Base-by-base conservation (phyloP, 2,329 filamentous ascomycete genomes). In the Ascochyta lentis region DNA sequence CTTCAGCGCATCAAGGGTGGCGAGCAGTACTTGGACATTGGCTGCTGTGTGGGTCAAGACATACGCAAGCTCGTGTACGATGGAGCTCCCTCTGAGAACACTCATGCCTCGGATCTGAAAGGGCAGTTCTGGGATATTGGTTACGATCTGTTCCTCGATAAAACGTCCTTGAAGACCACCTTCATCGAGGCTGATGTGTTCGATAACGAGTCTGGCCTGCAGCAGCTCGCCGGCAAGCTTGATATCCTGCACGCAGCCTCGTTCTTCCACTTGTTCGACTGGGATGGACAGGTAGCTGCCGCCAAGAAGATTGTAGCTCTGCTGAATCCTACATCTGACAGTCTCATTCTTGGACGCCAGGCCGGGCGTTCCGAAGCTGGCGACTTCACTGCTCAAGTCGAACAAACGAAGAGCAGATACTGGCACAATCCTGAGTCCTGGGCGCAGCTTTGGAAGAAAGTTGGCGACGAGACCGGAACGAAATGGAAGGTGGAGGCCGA, bases 101-200 rank as follows among this genome's bases (percentile, higher is more conserved):
- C 76, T 1, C 72, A 70, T 42, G 80, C 78, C 24, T 68, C 72
- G 6, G 80, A 82, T 56, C 56, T 81, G 26, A 63, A 69, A 41
- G 51, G 60, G 8, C 57, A 65, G 2, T 84, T 88, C 61, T 78
- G 86, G 60, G 78, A 84, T 16, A 73, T 84, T 16, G 85, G 85
- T 19, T 86, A 73, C 51, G 67, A 74, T 12, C 54, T 77, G 29
- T 77, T 77, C 53, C 59, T 64, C 4, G 75, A 77, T 61, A 66
- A 65, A 40, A 60, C 72, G 3, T 77, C 57, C 22, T 68, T 86
- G 10, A 78, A 76, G 29, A 79, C 78, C 1, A 77, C 74, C 1
- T 86, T 86, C 61, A 76, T 87, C 35, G 67, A 79, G 3, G 84
- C 81, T 19, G 81, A 86, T 56, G 71, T 85, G 31, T 67, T 75